phyloP scores from a whole-genome alignment of 371 early-diverging fungal species.

The Mortierella sp. region DNA sequence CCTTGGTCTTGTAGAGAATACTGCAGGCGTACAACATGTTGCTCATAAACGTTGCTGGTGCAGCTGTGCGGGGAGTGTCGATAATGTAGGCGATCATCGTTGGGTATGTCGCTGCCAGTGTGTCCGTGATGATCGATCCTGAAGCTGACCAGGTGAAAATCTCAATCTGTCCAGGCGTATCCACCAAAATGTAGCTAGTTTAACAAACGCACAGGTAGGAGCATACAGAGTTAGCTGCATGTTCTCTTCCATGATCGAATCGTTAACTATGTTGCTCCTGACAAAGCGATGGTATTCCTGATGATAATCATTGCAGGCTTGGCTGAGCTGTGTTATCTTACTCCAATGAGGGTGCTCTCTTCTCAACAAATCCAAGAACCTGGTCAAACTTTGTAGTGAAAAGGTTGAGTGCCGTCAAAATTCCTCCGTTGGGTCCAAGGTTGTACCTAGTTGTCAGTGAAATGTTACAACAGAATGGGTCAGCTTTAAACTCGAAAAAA shows the following conservation, averaged over 20 bases:
- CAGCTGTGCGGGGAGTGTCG: slow-evolving; percentile 95
- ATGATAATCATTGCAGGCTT: too few relatives aligned
- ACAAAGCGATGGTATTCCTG: background rate
- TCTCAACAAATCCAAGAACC: slow-evolving; percentile 89
- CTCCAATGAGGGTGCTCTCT: slow-evolving; percentile 81
- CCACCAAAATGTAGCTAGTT: slow-evolving; percentile 89
- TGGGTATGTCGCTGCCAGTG: slow-evolving; percentile 93
- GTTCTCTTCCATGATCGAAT: background rate
- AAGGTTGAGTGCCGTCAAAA: slow-evolving; percentile 97
- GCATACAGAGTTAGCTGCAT: background rate
- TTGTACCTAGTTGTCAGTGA: slow-evolving; percentile 76
- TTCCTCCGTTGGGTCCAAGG: slow-evolving; percentile 99
- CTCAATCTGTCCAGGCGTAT: slow-evolving; percentile 99
- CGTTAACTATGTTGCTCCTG: background rate
- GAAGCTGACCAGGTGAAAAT: slow-evolving; percentile 99
- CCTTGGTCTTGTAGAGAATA: slow-evolving; percentile 96
- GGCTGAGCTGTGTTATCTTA: slow-evolving; percentile 53
- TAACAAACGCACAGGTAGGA: background rate
- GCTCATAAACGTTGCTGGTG: slow-evolving; percentile 98
- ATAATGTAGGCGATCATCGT: slow-evolving; percentile 97
- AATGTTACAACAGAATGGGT: background rate
- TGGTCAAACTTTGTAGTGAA: slow-evolving; percentile 98
- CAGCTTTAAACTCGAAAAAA: background rate
- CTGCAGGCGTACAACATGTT: slow-evolving; percentile 99
- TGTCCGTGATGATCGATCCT: slow-evolving; percentile 97